Evolutionary conservation across 163 green algal genomes (phyloP).

Genomic region (Chloroidium sp.): DNA sequence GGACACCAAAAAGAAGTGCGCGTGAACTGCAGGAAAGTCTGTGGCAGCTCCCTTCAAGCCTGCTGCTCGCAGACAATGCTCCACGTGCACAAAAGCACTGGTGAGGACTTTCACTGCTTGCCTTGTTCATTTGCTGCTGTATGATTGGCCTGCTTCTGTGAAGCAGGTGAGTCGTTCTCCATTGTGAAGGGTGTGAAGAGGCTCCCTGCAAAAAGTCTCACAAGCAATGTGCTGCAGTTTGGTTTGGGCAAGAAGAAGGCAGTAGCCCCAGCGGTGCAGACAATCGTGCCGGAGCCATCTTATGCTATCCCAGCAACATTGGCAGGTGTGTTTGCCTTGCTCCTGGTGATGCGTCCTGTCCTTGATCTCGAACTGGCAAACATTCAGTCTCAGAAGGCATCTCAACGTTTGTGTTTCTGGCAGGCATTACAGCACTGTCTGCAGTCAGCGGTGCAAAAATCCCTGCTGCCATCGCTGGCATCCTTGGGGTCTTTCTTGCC

Average conservation of each 20-base stretch:
- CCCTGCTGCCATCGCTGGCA: conserved; percentile 24
- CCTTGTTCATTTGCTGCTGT: too few species aligned
- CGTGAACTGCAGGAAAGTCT: too few species aligned
- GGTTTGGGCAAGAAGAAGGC: background rate
- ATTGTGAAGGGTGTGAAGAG: too few species aligned
- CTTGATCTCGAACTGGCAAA: background rate
- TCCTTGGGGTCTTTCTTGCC: conserved; percentile 69
- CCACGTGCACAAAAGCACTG: too few species aligned
- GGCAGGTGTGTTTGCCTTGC: background rate
- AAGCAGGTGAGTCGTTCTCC: too few species aligned
- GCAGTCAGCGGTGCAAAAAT: conserved; percentile 14
- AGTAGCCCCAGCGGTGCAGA: conserved; percentile 2
- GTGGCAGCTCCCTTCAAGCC: too few species aligned
- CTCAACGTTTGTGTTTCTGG: background rate
- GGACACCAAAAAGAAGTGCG: too few species aligned
- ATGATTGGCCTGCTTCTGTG: too few species aligned
- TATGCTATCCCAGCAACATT: conserved; percentile 34
- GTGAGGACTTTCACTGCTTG: too few species aligned
- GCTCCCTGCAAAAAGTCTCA: too few species aligned
- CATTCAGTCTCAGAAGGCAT: too few species aligned
- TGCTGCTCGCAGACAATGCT: too few species aligned
- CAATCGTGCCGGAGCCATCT: conserved; percentile 27
- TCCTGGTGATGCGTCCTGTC: background rate
- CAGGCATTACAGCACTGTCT: conserved; percentile 10
- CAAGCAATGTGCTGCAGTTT: background rate